Percentiles rank a stretch among this genome's conserved stretches.
phyloP scores from a whole-genome alignment of 2,329 filamentous ascomycete species.

The Botrytis hyacinthi region DNA sequence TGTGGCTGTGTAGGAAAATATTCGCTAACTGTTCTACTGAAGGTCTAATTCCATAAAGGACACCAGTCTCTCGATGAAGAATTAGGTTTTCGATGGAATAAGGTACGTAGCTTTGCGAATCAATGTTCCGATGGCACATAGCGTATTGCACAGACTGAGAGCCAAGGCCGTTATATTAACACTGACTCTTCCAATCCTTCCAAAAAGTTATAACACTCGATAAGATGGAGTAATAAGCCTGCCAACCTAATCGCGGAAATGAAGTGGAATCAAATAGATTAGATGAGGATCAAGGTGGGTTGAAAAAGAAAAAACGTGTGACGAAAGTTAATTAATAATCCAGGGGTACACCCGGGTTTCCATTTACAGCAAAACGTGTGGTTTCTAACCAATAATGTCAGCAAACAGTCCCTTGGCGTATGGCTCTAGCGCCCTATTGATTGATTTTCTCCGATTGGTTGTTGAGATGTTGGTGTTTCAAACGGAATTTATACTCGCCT shows the following conservation, averaged over 20 bases:
- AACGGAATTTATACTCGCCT: neutral
- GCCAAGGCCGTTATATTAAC: neutral
- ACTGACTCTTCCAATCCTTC: neutral
- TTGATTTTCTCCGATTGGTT: neutral
- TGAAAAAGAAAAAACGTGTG: neutral
- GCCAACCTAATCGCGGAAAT: neutral
- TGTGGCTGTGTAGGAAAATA: neutral
- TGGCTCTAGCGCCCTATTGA: neutral
- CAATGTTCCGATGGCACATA: neutral
- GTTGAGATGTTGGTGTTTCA: neutral
- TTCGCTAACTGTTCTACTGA: neutral
- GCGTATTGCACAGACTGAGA: too few species aligned
- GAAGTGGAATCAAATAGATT: slow-evolving; percentile 11
- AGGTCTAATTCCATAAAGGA: neutral
- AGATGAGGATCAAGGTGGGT: neutral
- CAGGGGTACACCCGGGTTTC: neutral
- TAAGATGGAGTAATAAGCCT: neutral
- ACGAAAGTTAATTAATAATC: neutral
- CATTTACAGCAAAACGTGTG: neutral
- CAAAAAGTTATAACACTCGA: neutral
- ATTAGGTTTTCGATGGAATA: too few species aligned
- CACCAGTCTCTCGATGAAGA: neutral
- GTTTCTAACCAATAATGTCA: neutral
- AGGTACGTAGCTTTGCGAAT: neutral
- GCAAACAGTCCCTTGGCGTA: neutral